These are phyloP conservation scores for Litchi chinensis DNA, from an alignment of 345 rosid species.

Conservation along the genomic window DNA sequence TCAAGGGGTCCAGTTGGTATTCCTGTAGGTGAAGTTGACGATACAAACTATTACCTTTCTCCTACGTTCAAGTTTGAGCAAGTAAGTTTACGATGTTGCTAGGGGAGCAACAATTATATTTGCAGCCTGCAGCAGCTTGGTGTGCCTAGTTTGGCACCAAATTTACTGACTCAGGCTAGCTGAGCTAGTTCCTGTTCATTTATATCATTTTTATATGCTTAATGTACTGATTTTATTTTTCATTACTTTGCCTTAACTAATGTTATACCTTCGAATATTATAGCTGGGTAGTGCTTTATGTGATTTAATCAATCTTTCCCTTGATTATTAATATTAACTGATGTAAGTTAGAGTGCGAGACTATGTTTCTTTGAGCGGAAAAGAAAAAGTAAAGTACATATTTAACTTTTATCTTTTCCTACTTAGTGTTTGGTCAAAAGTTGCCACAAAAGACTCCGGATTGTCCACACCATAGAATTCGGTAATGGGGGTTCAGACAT, in stretches of 20 bases:
- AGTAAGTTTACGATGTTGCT: slow-evolving; percentile 37
- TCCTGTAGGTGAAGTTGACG: slow-evolving; percentile 65
- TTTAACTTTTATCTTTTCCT: slow-evolving; percentile 8
- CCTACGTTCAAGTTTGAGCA: slow-evolving; percentile 91
- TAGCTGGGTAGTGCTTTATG: not conserved
- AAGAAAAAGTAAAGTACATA: not conserved
- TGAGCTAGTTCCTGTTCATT: not conserved
- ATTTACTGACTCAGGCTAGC: not conserved
- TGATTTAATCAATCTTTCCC: not conserved
- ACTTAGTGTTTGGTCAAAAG: slow-evolving; percentile 91
- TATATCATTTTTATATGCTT: not conserved
- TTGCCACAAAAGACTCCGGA: slow-evolving; percentile 91
- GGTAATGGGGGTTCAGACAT: slow-evolving; percentile 74
- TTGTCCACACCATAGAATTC: slow-evolving; percentile 86
- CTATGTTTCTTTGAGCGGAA: not conserved
- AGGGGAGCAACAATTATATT: not conserved
- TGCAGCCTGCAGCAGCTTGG: not conserved
- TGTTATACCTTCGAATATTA: not conserved
- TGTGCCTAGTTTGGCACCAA: not conserved
- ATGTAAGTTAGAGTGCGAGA: not conserved
- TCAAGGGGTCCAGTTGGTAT: slow-evolving; percentile 84
- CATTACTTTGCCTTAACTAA: not conserved
- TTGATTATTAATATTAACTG: not conserved
- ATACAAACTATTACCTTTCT: slow-evolving; percentile 59
- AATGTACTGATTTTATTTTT: not conserved